Evolutionary conservation across 2,329 filamentous ascomycete genomes (phyloP).

Genomic region (Cordyceps cicadae): DNA sequence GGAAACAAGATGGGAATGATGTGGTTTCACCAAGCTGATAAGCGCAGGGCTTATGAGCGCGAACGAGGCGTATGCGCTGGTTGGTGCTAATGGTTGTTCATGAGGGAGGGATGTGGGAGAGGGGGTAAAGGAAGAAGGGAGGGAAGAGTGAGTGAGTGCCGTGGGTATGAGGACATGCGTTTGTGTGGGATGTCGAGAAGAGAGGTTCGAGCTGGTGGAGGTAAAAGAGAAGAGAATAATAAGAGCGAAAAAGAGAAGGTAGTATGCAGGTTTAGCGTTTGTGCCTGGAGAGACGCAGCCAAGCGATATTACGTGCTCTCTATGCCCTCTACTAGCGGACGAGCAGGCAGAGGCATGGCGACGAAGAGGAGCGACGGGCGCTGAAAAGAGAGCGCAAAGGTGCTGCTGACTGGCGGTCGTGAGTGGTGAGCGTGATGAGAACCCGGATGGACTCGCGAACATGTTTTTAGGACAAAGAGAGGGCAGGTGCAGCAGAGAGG

Average conservation of each 20-base stretch:
- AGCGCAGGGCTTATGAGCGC: not conserved
- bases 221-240: too few species aligned
- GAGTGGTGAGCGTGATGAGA: constrained; percentile 8
- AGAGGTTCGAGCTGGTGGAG: not conserved
- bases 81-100: not conserved
- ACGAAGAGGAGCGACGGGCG: not conserved
- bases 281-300: constrained; percentile 3
- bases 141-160: not conserved
- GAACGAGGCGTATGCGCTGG: not conserved
- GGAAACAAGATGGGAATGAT: not conserved
- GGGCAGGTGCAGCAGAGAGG: not conserved
- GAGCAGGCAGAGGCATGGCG: not conserved
- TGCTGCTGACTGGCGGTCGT: not conserved
- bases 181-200: not conserved
- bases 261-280: not conserved
- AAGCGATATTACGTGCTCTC: constrained; percentile 8
- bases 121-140: not conserved
- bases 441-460: constrained; percentile 9
- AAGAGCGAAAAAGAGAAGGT: not conserved
- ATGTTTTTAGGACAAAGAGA: constrained; percentile 4
- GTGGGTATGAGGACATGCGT: not conserved
- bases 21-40: not conserved
- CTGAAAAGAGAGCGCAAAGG: not conserved
- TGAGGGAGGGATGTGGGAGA: not conserved
- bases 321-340: not conserved